Evolutionary conservation across 2,329 filamentous ascomycete species (phyloP).

Genomic region (Aspergillus sp.): DNA sequence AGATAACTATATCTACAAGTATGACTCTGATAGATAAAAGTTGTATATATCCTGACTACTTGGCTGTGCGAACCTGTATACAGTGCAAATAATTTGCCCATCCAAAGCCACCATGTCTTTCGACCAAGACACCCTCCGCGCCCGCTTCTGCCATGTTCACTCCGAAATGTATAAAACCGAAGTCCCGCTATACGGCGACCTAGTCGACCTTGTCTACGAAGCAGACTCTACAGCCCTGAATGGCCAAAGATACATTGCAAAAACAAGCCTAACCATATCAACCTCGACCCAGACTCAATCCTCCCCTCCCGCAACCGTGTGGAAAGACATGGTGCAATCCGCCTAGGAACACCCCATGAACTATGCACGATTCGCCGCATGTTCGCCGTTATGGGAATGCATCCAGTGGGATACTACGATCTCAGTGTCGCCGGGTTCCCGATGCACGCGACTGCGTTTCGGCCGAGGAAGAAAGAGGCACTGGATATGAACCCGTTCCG

Average conservation of each 20-base stretch:
- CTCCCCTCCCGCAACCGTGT: constrained; percentile 20
- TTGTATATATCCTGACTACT: too few species aligned
- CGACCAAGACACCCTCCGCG: constrained; percentile 19
- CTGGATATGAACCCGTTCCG: constrained; percentile 42
- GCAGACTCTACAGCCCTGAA: constrained; percentile 19
- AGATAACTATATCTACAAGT: not conserved
- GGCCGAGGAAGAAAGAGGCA: constrained; percentile 31
- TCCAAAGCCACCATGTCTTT: not conserved
- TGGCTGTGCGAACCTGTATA: not conserved
- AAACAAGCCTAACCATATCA: constrained; percentile 1
- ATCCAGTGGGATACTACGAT: constrained; percentile 49
- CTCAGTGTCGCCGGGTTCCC: constrained; percentile 43
- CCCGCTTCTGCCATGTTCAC: constrained; percentile 24
- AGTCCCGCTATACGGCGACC: constrained; percentile 27
- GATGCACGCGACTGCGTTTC: constrained; percentile 48
- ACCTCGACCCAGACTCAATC: constrained; percentile 16
- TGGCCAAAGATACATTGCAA: not conserved
- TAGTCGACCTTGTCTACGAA: constrained; percentile 24
- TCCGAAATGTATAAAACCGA: constrained; percentile 31
- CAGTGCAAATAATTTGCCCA: not conserved
- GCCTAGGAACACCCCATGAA: constrained; percentile 42
- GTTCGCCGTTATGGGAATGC: constrained; percentile 44
- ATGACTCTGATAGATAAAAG: not conserved
- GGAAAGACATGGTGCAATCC: constrained; percentile 44
- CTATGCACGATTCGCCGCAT: constrained; percentile 39